phyloP scores from a whole-genome alignment of 257 asterid genomes.

The Gynochthodes officinalis region DNA sequence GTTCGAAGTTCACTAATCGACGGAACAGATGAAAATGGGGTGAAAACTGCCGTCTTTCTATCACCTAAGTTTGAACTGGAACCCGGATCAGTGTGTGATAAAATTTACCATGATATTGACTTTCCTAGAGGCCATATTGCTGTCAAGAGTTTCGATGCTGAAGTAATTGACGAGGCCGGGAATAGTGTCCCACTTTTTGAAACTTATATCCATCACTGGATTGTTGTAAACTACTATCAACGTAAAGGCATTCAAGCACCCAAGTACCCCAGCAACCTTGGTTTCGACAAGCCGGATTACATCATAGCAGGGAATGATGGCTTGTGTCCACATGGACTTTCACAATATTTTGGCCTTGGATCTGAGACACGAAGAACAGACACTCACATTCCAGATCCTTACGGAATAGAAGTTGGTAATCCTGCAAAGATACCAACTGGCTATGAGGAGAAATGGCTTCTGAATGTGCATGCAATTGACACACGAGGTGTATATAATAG shows the following conservation, averaged over 20 bases:
- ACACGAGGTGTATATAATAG: constrained; percentile 66
- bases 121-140: constrained; percentile 74
- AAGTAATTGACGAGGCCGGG: constrained; percentile 57
- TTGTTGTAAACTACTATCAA: constrained; percentile 40
- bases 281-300: constrained; percentile 31
- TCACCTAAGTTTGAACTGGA: constrained; percentile 55
- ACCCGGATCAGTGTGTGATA: constrained; percentile 58
- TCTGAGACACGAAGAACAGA: constrained; percentile 76
- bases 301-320: constrained; percentile 45
- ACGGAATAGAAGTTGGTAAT: constrained; percentile 68
- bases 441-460: constrained; percentile 67
- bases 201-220: constrained; percentile 77
- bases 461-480: constrained; percentile 82
- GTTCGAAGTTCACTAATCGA: constrained; percentile 25
- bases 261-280: constrained; percentile 4
- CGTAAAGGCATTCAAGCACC: constrained; percentile 25
- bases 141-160: constrained; percentile 54
- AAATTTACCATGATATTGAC: constrained; percentile 40
- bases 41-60: constrained; percentile 44
- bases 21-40: constrained; percentile 19
- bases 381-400: constrained; percentile 64
- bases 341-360: constrained; percentile 81
- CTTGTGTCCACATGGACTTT: constrained; percentile 44
- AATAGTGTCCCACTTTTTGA: constrained; percentile 60
- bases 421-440: constrained; percentile 53